These are phyloP conservation scores for Geotrichum aggregatum DNA, from an alignment of 1,139 yeast genomes.

Conservation along the genomic window DNA sequence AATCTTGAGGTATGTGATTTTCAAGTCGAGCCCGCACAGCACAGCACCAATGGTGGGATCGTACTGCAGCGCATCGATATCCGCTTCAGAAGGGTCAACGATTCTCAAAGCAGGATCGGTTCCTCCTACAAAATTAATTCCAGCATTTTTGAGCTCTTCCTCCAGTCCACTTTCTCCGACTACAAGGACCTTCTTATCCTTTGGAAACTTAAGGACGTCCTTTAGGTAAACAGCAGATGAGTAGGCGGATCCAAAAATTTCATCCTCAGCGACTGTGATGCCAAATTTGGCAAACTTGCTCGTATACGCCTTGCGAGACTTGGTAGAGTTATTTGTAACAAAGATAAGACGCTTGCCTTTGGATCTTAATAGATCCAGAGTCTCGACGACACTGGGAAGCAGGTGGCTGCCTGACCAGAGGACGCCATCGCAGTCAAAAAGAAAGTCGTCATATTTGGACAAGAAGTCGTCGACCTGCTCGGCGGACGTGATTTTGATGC, in stretches of 20 bases:
- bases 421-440: constrained; percentile 92
- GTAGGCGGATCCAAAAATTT: constrained; percentile 86
- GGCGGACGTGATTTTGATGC: constrained; percentile 45
- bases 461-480: constrained; percentile 54
- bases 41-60: constrained; percentile 83
- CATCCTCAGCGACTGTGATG: constrained; percentile 58
- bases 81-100: constrained; percentile 32
- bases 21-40: constrained; percentile 76
- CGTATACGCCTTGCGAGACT: constrained; percentile 73
- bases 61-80: constrained; percentile 41
- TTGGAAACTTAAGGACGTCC: constrained; percentile 67
- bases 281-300: constrained; percentile 75
- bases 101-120: constrained; percentile 43
- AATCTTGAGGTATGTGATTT: constrained; percentile 73
- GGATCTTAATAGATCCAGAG: constrained; percentile 53
- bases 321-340: constrained; percentile 93
- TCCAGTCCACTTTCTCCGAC: constrained; percentile 81
- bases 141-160: constrained; percentile 63
- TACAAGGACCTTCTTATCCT: constrained; percentile 75
- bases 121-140: constrained; percentile 73
- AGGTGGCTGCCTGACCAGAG: constrained; percentile 78
- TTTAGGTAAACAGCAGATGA: constrained; percentile 85
- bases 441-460: constrained; percentile 66
- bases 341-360: constrained; percentile 66
- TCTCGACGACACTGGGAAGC: constrained; percentile 68